Conservation (phyloP, 257 asterid genomes). For the Misopates orontium region DNA sequence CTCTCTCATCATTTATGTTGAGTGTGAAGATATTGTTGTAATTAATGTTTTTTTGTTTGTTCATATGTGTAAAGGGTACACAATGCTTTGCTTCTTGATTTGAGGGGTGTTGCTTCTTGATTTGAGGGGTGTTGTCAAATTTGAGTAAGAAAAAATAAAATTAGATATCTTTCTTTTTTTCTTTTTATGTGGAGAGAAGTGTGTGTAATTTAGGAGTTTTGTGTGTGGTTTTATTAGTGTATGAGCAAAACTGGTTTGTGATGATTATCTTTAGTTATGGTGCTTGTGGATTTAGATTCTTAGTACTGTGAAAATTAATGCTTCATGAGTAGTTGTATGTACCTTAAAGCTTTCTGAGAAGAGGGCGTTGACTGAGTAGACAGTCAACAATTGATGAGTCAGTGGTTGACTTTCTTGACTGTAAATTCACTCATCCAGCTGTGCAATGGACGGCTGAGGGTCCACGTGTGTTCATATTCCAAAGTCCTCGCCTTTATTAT, state of each 20-base stretch:
- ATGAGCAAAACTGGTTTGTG: not conserved
- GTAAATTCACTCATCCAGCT: conserved; percentile 43
- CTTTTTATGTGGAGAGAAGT: no score
- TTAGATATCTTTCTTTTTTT: not conserved
- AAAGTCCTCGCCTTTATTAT: not conserved
- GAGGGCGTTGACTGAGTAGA: conserved; percentile 40
- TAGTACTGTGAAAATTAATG: not conserved
- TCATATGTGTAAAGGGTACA: not conserved
- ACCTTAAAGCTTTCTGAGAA: conserved; percentile 8
- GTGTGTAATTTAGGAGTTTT: no score
- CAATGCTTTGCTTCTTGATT: not conserved
- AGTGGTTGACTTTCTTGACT: conserved; percentile 33
- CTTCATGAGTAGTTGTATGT: conserved; percentile 26
- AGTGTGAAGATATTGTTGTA: no score
- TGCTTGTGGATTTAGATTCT: not conserved
- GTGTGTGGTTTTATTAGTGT: no score
- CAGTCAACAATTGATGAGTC: conserved; percentile 41
- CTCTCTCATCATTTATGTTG: no score
- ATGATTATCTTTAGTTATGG: conserved; percentile 4
- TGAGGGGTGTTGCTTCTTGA: no score
- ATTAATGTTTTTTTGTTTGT: no score
- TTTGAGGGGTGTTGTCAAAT: not conserved
- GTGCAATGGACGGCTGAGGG: conserved; percentile 36
- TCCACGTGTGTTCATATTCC: conserved; percentile 28
- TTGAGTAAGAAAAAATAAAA: not conserved